Conservation (phyloP, 495 filamentous ascomycete species). For the Clavariopsis aquatica region DNA sequence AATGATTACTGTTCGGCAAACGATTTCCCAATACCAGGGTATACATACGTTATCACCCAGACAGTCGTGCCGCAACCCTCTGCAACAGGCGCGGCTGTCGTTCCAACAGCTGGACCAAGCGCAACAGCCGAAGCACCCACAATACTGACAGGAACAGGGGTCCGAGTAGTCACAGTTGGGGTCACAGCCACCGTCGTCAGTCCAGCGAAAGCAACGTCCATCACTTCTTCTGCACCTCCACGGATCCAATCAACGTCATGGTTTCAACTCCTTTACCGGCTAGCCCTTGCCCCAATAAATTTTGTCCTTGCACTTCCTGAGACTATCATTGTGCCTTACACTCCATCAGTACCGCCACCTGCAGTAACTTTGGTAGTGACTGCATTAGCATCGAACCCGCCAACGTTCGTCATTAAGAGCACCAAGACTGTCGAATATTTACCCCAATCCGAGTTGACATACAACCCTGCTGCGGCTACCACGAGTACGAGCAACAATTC, state of each 20-base stretch:
- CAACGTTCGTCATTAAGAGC: neutral
- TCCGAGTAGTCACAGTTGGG: too few relatives aligned
- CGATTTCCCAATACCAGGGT: neutral
- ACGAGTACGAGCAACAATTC: too few relatives aligned
- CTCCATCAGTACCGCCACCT: neutral
- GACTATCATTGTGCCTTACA: neutral
- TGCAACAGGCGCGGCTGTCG: too few relatives aligned
- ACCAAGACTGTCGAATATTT: neutral
- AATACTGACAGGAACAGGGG: too few relatives aligned
- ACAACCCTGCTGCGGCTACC: too few relatives aligned
- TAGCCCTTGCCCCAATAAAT: neutral
- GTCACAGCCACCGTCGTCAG: neutral
- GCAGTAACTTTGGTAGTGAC: neutral
- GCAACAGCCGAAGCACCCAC: too few relatives aligned
- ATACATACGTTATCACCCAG: neutral
- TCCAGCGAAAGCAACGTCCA: neutral
- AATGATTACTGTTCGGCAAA: neutral
- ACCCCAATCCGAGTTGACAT: neutral
- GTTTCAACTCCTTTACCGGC: neutral
- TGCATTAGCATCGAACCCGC: neutral
- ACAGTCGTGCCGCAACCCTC: neutral
- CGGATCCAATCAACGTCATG: neutral
- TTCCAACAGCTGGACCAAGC: too few relatives aligned
- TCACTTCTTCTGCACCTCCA: neutral
- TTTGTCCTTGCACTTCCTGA: neutral